Evolutionary conservation across 202 grass and related monocot genomes (phyloP).

Genomic region (Bolboschoenoplectus hybrid): DNA sequence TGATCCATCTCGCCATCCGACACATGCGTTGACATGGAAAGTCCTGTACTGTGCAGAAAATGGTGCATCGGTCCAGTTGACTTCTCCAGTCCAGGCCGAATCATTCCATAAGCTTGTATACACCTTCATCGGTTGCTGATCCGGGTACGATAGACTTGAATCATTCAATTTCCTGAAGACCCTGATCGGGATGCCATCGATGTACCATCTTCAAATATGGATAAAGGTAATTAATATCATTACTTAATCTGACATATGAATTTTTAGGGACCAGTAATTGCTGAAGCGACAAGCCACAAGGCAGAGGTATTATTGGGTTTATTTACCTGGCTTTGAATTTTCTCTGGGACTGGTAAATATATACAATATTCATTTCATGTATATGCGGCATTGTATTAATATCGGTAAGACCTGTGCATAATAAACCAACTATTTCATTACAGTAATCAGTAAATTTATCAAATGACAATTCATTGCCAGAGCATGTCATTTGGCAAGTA

Average conservation of each 20-base stretch:
- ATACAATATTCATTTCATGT: not conserved
- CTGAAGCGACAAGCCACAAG: not conserved
- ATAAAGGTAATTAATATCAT: not conserved
- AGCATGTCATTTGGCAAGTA: not conserved
- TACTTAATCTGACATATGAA: not conserved
- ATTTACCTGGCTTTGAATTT: not conserved
- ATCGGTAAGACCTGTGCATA: not conserved
- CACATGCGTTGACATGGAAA: conserved; percentile 23
- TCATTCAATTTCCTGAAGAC: conserved; percentile 35
- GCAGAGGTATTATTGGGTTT: not conserved
- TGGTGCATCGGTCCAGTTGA: conserved; percentile 42
- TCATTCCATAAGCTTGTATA: conserved; percentile 37
- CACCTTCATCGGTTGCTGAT: conserved; percentile 39
- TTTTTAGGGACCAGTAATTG: not conserved
- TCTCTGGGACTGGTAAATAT: not conserved
- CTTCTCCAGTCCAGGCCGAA: conserved; percentile 32
- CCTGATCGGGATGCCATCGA: conserved; percentile 38
- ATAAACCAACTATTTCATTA: not conserved
- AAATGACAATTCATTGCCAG: not conserved
- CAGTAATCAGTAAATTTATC: not conserved
- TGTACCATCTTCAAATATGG: conserved; percentile 39
- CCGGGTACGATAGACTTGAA: conserved; percentile 17
- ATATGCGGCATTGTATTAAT: not conserved
- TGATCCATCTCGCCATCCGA: not conserved
- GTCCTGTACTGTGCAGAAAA: conserved; percentile 26